Base-by-base conservation (phyloP, 1,139 yeast species). In the Williopsis jadinii region DNA sequence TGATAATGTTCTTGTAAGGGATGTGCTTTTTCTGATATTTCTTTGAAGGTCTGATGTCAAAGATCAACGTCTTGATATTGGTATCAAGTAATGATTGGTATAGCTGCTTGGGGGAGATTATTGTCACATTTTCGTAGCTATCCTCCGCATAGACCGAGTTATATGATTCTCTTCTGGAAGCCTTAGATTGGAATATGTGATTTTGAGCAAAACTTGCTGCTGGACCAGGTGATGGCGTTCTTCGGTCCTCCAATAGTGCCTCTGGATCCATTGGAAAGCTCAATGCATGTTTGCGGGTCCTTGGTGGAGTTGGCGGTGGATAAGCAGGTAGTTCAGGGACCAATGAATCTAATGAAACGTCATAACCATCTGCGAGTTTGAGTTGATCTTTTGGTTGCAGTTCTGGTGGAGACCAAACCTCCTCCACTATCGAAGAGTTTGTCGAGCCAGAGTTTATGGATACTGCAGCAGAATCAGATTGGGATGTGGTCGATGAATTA, bases 1-100 rank as follows among this genome's bases (percentile, higher is more conserved):
- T 78, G 5, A 83, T 62, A 4, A 77, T 53, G 43, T 79, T 71
- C 6, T 56, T 61, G 13, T 55, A 63, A 26, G 66, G 69, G 11
- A 83, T 74, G 53, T 79, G 86, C 49, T 77, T 75, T 26, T 69
- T 59, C 28, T 68, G 63, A 49, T 62, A 79, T 31, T 73, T 74
- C 40, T 66, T 67, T 11, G 67, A 55, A 5, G 76, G 64, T 47
- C 92, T 62, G 40, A 73, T 67, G 56, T 84, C 92, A 35, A 83
- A 69, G 10, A 80, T 46, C 38, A 80, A 55, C 8, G 47, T 36
- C 2, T 58, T 48, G 8, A 46, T 47, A 1, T 40, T 35, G 3
- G 49, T 51, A 29, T 47, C 46, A 3, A 54, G 47, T 29, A 63
- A 41, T 4, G 54, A 44, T 2, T 59, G 48, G 35, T 49, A 60